A percentile compares a stretch with the other conserved stretches of the same genome.
Conservation (phyloP, 2,329 filamentous ascomycete species). For the Westerdykella aurantiaca region DNA sequence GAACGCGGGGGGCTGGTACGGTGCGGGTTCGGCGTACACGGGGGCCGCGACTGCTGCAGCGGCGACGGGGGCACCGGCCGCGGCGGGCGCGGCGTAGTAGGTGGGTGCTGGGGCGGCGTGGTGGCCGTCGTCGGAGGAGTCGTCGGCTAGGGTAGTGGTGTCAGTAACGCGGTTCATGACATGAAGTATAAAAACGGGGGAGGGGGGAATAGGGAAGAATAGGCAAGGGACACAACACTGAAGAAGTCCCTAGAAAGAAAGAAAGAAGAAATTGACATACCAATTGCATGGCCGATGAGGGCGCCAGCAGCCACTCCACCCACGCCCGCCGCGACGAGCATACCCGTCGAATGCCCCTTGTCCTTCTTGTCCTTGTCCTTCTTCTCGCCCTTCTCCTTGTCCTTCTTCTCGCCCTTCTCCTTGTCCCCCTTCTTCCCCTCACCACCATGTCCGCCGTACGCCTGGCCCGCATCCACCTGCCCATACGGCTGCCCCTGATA, state of each 20-base stretch:
- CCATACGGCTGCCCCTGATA: not conserved
- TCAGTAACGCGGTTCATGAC: slow-evolving; percentile 7
- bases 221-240: too few relatives aligned
- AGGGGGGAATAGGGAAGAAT: not conserved
- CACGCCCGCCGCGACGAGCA: slow-evolving; percentile 52
- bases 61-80: slow-evolving; percentile 11
- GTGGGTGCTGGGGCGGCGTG: slow-evolving; percentile 4
- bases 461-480: slow-evolving; percentile 16
- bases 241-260: too few relatives aligned
- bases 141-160: slow-evolving; percentile 20
- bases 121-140: slow-evolving; percentile 30
- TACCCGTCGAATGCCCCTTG: slow-evolving; percentile 43
- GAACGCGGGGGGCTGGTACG: slow-evolving; percentile 14
- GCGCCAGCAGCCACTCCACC: slow-evolving; percentile 58
- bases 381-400: slow-evolving; percentile 27
- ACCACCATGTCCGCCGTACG: slow-evolving; percentile 7
- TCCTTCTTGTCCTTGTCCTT: slow-evolving; percentile 34
- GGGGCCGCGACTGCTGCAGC: slow-evolving; percentile 7
- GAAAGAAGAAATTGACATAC: slow-evolving; percentile 38
- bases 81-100: not conserved
- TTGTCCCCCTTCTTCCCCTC: slow-evolving; percentile 8
- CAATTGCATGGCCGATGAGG: slow-evolving; percentile 50
- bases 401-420: slow-evolving; percentile 5
- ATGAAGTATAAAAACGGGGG: not conserved
- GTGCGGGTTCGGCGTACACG: slow-evolving; percentile 3